phyloP scores from a whole-genome alignment of 106 monocot genomes.

The Dactylorhiza incarnata region DNA sequence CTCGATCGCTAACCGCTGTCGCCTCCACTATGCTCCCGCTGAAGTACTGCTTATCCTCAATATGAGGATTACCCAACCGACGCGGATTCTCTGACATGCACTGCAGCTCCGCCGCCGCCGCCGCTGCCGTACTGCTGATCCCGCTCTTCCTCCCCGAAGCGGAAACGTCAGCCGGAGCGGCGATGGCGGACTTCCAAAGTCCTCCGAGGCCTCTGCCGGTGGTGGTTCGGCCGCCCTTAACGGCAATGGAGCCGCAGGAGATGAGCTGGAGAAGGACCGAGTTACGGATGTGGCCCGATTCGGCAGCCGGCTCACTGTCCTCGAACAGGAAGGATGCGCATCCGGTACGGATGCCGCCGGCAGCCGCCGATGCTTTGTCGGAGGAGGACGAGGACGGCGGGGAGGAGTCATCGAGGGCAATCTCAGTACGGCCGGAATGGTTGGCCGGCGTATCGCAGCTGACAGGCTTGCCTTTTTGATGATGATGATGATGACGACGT shows the following conservation, averaged over 20 bases:
- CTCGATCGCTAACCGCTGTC: constrained; percentile 4
- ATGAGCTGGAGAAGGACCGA: constrained; percentile 75
- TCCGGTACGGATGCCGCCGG: background rate
- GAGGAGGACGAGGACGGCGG: constrained; percentile 59
- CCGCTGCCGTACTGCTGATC: constrained; percentile 11
- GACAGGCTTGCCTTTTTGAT: background rate
- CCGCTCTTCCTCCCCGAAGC: constrained; percentile 34
- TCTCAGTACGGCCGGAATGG: constrained; percentile 30
- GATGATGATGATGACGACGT: background rate
- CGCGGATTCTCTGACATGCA: constrained; percentile 37
- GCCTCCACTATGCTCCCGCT: constrained; percentile 89
- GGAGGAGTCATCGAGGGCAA: constrained; percentile 33
- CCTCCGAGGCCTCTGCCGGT: background rate
- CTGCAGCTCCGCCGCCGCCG: constrained; percentile 21
- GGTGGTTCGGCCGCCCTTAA: constrained; percentile 3
- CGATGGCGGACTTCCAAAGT: background rate
- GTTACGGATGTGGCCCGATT: constrained; percentile 15
- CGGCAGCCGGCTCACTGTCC: constrained; percentile 12
- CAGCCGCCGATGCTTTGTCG: constrained; percentile 22
- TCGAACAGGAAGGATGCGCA: constrained; percentile 12
- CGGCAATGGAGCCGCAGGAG: constrained; percentile 48
- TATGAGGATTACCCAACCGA: constrained; percentile 25
- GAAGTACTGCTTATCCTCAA: constrained; percentile 88
- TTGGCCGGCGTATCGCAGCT: background rate
- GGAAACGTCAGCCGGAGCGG: background rate